phyloP scores from a whole-genome alignment of 768 basidiomycete genomes.

The Harrya chromipes region DNA sequence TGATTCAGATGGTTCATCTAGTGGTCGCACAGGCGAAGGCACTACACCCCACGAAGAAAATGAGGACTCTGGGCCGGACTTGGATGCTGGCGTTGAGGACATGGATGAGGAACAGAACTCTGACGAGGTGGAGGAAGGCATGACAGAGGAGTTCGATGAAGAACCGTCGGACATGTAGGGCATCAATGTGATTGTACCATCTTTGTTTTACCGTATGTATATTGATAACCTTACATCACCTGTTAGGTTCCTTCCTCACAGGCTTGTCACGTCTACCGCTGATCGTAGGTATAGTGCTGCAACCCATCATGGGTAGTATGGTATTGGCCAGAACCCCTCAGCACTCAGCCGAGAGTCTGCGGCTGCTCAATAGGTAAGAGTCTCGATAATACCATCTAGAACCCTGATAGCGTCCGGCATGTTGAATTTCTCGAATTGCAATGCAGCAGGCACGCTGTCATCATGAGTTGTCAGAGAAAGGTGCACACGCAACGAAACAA shows the following conservation, averaged over 20 bases:
- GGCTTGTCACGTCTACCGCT: neutral
- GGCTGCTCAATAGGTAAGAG: conserved; percentile 57
- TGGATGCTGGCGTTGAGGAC: conserved; percentile 40
- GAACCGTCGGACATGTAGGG: conserved; percentile 32
- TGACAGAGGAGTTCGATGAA: conserved; percentile 54
- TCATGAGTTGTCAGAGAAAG: conserved; percentile 2
- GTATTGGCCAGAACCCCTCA: neutral
- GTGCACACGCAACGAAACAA: neutral
- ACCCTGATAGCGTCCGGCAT: conserved; percentile 85
- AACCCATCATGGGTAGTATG: neutral
- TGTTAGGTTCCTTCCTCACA: neutral
- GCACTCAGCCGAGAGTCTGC: neutral
- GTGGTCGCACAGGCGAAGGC: conserved; percentile 29
- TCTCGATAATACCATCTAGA: conserved; percentile 81
- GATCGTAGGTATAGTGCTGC: neutral
- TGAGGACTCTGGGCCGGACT: conserved; percentile 38
- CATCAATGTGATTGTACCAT: neutral
- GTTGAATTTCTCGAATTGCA: conserved; percentile 91
- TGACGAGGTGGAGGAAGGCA: conserved; percentile 41
- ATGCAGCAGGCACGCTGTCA: conserved; percentile 70
- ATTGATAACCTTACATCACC: conserved; percentile 1
- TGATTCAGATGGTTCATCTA: conserved; percentile 34
- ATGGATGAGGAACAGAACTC: conserved; percentile 43
- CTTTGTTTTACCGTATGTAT: neutral
- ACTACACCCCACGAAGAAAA: conserved; percentile 36